Base-by-base conservation (phyloP, 169 alveolate genomes). In the Plasmodium berghei region DNA sequence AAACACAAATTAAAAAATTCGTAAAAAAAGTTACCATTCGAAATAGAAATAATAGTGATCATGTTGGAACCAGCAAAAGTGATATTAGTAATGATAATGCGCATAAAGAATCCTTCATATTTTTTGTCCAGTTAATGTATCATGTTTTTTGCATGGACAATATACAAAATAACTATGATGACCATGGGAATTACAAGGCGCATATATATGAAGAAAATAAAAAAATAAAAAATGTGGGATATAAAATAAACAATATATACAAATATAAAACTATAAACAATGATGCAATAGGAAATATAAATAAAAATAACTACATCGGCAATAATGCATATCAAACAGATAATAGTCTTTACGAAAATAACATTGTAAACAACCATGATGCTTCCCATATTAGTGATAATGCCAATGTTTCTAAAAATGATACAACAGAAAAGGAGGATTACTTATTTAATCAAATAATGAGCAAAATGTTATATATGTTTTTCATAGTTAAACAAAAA, bases 401-500 rank as follows among this genome's bases (percentile, higher is more conserved):
- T 22, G 61, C 34, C 16, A 54, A 34, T 34, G 42, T 0, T 4
- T 5, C 42, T 34, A 34, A 34, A 6, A 34, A 34, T 5, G 14
- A 83, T 26, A 24, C 54, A 16, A 52, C 2, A 26, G 40, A 67
- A 40, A 56, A 83, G 8, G 69, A 61, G 10, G n/a, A 34, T 28
- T 3, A 34, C 42, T 20, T 83, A 18, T 46, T 45, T 28, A 62
- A 67, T n/a, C 12, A 83, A 52, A 83, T 67, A 22, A 45, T 83
- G 4, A 61, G 49, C 22, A 83, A 56, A 83, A 83, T 83, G 85
- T 10, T 83, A 55, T 83, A 67, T 59, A 42, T 83, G 48, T 71
- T 67, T 83, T 42, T 83, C 18, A 26, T n/a, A 40, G 26, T 83
- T 67, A 62, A 83, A 52, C 45, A 75, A 63, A 83, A 83, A 83